A percentile compares a stretch with the other conserved stretches of the same genome.
phyloP scores from a whole-genome alignment of 208 protist genomes.

The Leishmania amazonensis region DNA sequence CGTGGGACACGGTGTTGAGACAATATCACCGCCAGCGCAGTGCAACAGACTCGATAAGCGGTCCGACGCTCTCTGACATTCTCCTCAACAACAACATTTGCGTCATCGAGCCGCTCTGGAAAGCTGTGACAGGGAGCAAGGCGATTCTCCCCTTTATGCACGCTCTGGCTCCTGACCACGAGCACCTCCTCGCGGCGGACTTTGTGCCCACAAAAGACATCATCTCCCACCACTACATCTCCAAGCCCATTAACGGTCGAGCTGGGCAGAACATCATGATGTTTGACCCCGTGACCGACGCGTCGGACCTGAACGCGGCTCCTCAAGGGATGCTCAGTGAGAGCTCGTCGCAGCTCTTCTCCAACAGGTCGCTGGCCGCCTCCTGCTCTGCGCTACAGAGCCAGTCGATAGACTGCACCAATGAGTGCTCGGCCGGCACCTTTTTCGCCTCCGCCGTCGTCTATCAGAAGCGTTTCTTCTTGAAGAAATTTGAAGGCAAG shows the following conservation, averaged over 20 bases:
- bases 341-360: slow-evolving; percentile 7
- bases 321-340: slow-evolving; percentile 25
- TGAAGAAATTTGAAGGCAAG: slow-evolving; percentile 72
- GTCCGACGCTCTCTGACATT: slow-evolving; percentile 68
- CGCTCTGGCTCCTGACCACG: slow-evolving; percentile 52
- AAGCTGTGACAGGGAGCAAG: slow-evolving; percentile 78
- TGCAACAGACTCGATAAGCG: not conserved
- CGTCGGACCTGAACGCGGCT: slow-evolving; percentile 33
- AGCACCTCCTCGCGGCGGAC: slow-evolving; percentile 65
- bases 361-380: slow-evolving; percentile 20
- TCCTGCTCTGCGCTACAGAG: slow-evolving; percentile 18
- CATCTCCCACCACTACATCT: slow-evolving; percentile 57
- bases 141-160: slow-evolving; percentile 81
- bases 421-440: slow-evolving; percentile 55
- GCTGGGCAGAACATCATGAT: slow-evolving; percentile 80
- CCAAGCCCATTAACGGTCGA: slow-evolving; percentile 80
- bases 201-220: slow-evolving; percentile 65
- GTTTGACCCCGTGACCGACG: slow-evolving; percentile 62
- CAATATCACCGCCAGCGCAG: slow-evolving; percentile 44
- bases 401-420: slow-evolving; percentile 48
- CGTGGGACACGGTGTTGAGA: slow-evolving; percentile 81
- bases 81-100: slow-evolving; percentile 74
- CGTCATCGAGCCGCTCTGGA: slow-evolving; percentile 85
- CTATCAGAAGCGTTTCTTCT: slow-evolving; percentile 69
- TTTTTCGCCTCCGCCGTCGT: slow-evolving; percentile 74